Conservation (phyloP, 1,139 yeast species). For the Debaryomycetaceae sp. region DNA sequence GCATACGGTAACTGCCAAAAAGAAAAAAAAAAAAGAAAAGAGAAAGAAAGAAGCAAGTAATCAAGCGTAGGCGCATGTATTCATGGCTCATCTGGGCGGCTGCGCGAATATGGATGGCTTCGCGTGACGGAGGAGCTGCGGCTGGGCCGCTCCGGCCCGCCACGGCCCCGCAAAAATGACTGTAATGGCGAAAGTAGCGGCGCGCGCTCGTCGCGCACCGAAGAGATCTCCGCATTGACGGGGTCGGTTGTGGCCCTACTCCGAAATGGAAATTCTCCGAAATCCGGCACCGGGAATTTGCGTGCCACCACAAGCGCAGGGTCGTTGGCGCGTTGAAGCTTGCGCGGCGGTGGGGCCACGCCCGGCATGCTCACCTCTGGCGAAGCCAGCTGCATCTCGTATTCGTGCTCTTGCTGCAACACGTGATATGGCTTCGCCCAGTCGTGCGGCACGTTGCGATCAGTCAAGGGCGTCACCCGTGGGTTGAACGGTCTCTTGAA, state of each 20-base stretch:
- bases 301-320: slow-evolving; percentile 30
- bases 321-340: slow-evolving; percentile 8
- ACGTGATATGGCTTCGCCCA: slow-evolving; percentile 27
- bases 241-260: slow-evolving; percentile 3
- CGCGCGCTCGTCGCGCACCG: slow-evolving; percentile 9
- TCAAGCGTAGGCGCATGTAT: background rate
- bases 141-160: slow-evolving; percentile 30
- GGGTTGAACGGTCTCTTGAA: slow-evolving; percentile 33
- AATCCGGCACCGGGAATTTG: slow-evolving; percentile 27
- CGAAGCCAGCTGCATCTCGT: slow-evolving; percentile 5
- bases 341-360: no score
- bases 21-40: slow-evolving; percentile 1
- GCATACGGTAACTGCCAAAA: no score
- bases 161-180: slow-evolving; percentile 14
- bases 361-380: slow-evolving; percentile 14
- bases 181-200: slow-evolving; percentile 8
- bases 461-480: slow-evolving; percentile 39
- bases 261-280: slow-evolving; percentile 7
- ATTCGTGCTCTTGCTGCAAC: slow-evolving; percentile 4
- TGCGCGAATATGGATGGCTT: slow-evolving; percentile 29
- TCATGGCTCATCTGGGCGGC: slow-evolving; percentile 16
- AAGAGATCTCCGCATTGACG: slow-evolving; percentile 11
- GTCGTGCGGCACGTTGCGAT: slow-evolving; percentile 34
- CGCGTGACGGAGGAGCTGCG: slow-evolving; percentile 14
- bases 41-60: background rate